phyloP scores from a whole-genome alignment of 148 eudicot species.

The Selenicereus undatus region DNA sequence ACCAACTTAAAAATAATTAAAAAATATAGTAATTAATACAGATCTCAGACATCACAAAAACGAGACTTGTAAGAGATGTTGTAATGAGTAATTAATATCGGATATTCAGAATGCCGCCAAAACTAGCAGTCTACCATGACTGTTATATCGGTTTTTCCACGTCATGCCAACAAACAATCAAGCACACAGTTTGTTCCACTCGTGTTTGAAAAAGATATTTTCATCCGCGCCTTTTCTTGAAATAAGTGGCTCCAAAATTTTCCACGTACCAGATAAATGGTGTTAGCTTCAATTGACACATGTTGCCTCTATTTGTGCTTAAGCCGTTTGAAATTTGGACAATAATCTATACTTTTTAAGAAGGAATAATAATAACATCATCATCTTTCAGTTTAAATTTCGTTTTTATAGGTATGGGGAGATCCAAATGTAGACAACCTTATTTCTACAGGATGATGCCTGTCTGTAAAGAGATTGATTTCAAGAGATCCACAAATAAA shows the following conservation, averaged over 20 bases:
- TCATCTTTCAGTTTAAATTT: too few relatives aligned
- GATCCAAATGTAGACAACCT: too few relatives aligned
- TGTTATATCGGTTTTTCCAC: slow-evolving; percentile 14
- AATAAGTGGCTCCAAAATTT: background rate
- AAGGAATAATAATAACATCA: too few relatives aligned
- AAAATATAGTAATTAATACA: too few relatives aligned
- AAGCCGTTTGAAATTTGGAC: background rate
- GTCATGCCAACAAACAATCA: background rate
- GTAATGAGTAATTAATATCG: too few relatives aligned
- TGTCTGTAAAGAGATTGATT: too few relatives aligned
- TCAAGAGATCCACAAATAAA: too few relatives aligned
- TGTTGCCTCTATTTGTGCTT: background rate
- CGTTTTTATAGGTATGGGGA: too few relatives aligned
- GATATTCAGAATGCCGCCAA: background rate
- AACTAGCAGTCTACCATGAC: background rate
- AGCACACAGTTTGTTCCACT: slow-evolving; percentile 14
- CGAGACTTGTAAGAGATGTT: too few relatives aligned
- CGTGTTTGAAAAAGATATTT: background rate
- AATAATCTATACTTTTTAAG: background rate
- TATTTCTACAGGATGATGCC: too few relatives aligned
- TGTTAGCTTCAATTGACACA: background rate
- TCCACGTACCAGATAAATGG: background rate
- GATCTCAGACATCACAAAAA: too few relatives aligned
- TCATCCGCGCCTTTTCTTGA: background rate
- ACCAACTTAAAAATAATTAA: too few relatives aligned